phyloP scores from a whole-genome alignment of 2,329 filamentous ascomycete species.

The Ascochyta clinopodiicola region DNA sequence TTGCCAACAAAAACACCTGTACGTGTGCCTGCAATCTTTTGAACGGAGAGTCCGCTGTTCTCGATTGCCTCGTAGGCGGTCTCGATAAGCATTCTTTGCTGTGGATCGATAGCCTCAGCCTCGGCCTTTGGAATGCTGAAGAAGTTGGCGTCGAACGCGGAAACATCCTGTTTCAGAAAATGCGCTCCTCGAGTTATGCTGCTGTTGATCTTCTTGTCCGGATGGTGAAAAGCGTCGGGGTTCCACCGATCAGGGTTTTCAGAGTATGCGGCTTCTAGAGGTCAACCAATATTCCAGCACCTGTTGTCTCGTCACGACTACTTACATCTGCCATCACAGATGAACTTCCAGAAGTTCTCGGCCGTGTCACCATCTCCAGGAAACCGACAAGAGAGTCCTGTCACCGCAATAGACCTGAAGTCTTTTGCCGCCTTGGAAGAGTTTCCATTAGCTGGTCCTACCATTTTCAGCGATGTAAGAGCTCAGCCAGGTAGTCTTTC shows the following conservation, averaged over 20 bases:
- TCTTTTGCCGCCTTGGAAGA: neutral
- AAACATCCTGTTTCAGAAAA: too few species aligned
- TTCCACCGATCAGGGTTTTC: neutral
- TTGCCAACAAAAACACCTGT: conserved; percentile 25
- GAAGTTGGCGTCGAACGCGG: neutral
- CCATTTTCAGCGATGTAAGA: neutral
- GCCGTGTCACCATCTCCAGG: neutral
- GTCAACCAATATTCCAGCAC: neutral
- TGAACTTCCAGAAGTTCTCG: neutral
- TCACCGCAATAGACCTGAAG: neutral
- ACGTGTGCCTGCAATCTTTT: conserved; percentile 17
- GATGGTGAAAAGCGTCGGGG: neutral
- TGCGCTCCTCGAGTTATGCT: neutral
- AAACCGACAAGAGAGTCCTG: neutral
- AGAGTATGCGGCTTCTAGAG: neutral
- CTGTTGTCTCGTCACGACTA: neutral
- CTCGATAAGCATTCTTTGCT: conserved; percentile 30
- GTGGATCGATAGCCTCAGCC: conserved; percentile 26
- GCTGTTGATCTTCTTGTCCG: neutral
- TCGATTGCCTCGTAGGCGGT: conserved; percentile 40
- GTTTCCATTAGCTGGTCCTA: neutral
- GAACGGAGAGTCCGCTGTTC: conserved; percentile 3
- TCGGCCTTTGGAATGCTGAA: neutral
- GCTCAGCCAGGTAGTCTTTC: neutral
- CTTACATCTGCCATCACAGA: neutral